Base-by-base conservation (phyloP, 306 rosid species). In the Prunus mume region DNA sequence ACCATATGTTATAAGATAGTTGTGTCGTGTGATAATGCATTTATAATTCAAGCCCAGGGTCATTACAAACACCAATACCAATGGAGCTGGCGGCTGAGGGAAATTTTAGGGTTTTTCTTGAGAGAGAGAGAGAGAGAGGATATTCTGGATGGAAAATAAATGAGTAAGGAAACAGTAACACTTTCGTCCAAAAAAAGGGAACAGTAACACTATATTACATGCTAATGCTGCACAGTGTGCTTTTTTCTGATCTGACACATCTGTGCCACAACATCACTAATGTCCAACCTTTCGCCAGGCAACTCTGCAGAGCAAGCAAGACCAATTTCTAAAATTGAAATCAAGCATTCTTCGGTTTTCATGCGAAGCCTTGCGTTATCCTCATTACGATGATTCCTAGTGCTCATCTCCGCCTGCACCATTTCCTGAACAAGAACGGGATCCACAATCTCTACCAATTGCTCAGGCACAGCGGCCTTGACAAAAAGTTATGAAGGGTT, bases 401-500 rank as follows among this genome's bases (percentile, higher is more conserved):
- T 1, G 63, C 28, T 57, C 17, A 22, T 22, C 63, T 22, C n/a
- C 18, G 0, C 56, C 0, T 12, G 7, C 56, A 51, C 3, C 6
- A 12, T 51, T 51, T 51, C n/a, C 3, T 32, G 46, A 64, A 65
- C 8, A 32, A 65, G 49, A 32, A 12, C 6, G 4, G 69, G 49
- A 65, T 65, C 69, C 5, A 32, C 15, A 19, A 65, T 34, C 12
- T 32, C 49, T 34, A 34, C 7, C 49, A 62, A 9, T 14, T 6
- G 20, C 8, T 12, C 0, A 6, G 66, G 20, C 43, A 28, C 19
- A 4, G 43, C 66, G 12, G 1, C 66, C 38, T 1, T 34, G 2
- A 38, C 69, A 18, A 65, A 18, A 65, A 65, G 51, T 65, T 38
- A 18, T 27, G 80, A 65, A 83, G 73, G 30, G 60, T 63, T 5